Evolutionary conservation across 164 flowering plant species (phyloP), one percentile per base, ranked within the genome.

Genomic region (Houttuynia cordata): DNA sequence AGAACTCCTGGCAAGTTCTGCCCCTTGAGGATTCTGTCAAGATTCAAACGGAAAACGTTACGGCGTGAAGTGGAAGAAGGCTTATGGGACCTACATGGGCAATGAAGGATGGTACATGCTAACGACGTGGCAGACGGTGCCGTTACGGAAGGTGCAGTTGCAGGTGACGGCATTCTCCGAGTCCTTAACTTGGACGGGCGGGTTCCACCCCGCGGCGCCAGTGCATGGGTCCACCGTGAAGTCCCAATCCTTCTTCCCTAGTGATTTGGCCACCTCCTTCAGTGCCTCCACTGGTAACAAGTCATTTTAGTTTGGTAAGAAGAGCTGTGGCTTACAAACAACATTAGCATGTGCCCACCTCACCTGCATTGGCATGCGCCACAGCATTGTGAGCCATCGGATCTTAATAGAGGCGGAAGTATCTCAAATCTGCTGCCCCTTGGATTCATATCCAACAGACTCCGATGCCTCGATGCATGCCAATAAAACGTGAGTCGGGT

Each of bases 181-280:
- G 0, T 72, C 77, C n/a, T 60, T 45, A 0, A 6, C 41, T 13
- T 34, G 53, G 22, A 1, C n/a, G 17, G 59, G 54, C 0, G 42
- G 61, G 0, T 14, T 52, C 85, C 82, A 78, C 8, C 74, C 75
- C 14, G 23, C 24, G 17, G 58, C 5, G 22, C 73, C 64, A 14
- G 73, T 70, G 69, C 88, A 85, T 8, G 87, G 87, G 76, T 83
- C 81, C n/a, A 72, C 79, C 22, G 62, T 67, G 68, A 85, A 85
- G 62, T 83, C 34, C 91, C 91, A 85, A 20, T 78, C 61, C 5
- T 12, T 74, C 67, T 79, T 85, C 58, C 83, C 81, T 49, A 83
- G 14, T 1, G 73, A 74, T 57, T 56, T 68, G 7, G 70, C 87
- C 49, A 81, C 67, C 21, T 76, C 66, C 7, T 20, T 14, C 39